Evolutionary conservation across 768 basidiomycete genomes (phyloP), one percentile per base, ranked within the genome.

Genomic region (Pluteus cervinus): DNA sequence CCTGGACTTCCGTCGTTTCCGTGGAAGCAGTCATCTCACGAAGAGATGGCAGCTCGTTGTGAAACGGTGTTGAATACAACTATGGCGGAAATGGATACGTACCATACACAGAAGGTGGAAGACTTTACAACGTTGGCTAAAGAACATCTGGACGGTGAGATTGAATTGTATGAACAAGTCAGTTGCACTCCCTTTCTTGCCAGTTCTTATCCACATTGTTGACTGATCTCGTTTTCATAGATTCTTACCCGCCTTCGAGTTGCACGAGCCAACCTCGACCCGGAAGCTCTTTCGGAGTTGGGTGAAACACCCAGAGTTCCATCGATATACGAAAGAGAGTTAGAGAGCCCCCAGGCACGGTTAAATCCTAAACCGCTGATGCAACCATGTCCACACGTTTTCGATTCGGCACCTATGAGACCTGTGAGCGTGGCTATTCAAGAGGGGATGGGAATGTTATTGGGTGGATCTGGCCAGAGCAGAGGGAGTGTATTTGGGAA

Each of bases 31-130:
- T 51, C 83, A 79, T 55, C 69, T 10, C 67, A 81, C 47, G 78
- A 81, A 33, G 79, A 83, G 12, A 60, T 81, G 44, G 76, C 78
- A 2, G 69, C 76, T 3, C 75, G 89, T 14, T 90, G 85, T 54
- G 89, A 93, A 59, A 91, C 89, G 0, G 86, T 90, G 5, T 62
- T 93, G 18, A 91, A 92, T 55, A 79, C 78, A 7, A 90, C 88
- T 2, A 81, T 89, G 78, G 86, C 89, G 1, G 88, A 92, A 63
- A 79, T 91, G 68, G 83, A 86, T 34, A 77, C 72, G 1, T 86
- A 88, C 47, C 85, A 88, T 52, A 58, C 63, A 0, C 83, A 87
- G 55, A 85, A 87, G 55, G 52, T 56, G 5, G 82, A 86, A 49
- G 86, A 89, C 47, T 79, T 90, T 43, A 57, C 63, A 11, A 58